Percentiles rank a stretch among this genome's conserved stretches.
phyloP scores from a whole-genome alignment of 441 rosid genomes.

The Populus trichocarpa region DNA sequence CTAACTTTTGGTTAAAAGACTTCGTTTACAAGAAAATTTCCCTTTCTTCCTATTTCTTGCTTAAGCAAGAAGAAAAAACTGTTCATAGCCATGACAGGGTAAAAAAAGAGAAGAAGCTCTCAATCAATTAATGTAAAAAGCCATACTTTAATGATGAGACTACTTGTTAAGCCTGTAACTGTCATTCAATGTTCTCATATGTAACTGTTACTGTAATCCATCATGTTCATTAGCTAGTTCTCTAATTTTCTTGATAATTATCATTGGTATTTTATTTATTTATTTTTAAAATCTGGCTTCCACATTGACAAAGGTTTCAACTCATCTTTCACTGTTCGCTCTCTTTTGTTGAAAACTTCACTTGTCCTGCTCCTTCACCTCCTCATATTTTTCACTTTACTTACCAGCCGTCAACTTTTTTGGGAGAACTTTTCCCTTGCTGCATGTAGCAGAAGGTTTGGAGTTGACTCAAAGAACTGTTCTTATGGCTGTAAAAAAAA shows the following conservation, averaged over 20 bases:
- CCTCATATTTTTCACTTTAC: background rate
- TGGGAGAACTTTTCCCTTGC: background rate
- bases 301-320: background rate
- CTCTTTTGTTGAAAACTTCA: background rate
- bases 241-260: background rate
- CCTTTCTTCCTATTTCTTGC: background rate
- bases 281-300: background rate
- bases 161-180: background rate
- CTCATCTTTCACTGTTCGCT: background rate
- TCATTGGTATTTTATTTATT: background rate
- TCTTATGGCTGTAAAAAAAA: background rate
- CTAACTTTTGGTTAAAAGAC: background rate
- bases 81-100: background rate
- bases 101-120: background rate
- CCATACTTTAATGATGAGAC: background rate
- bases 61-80: background rate
- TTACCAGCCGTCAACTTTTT: background rate
- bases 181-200: background rate
- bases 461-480: background rate
- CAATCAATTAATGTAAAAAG: background rate
- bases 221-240: background rate
- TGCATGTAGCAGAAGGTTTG: background rate
- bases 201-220: background rate
- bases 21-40: slow-evolving; percentile 1
- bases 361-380: background rate